Base-by-base conservation (phyloP, 352 stramenopile genomes). In the Pythium aphanidermatum region DNA sequence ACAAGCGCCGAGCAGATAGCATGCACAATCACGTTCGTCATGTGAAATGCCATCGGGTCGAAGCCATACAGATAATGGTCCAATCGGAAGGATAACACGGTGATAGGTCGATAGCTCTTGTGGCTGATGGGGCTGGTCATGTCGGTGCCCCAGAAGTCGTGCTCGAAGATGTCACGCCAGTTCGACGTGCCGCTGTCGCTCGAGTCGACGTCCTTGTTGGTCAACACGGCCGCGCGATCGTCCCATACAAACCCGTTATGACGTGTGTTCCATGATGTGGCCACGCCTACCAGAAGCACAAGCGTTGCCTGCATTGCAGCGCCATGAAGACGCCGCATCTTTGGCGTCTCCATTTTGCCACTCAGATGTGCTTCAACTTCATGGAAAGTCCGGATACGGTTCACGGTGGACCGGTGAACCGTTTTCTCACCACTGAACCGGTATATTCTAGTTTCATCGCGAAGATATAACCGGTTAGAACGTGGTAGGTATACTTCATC, bases 31-130 rank as follows among this genome's bases (percentile, higher is more conserved):
- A 87, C 63, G 52, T 97, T 97, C 13, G 65, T 68, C 12, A 70
- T 45, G 51, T 97, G 86, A 54, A 84, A 95, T 6, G 59, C 58
- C 14, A 40, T 58, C 7, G 79, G 44, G 29, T 85, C 65, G 24
- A 73, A 58, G 19, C 65, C 81, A 16, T 58, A 31, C 33, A 78
- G 24, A 3, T 49, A 40, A 27, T 79, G 59, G 43, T 94, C 80
- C 31, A 80, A 63, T 2, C 76, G 67, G 48, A 95, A 93, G 25
- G 69, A 76, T 13, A 92, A 60, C 17, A 92, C 66, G 13, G 86
- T 84, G 28, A 96, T 45, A 13, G 88, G 88, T 0, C 88, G 69
- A 51, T 80, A 97, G 55, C 83, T 95, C 67, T 96, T 96, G 68
- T 97, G 88, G 44, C 70, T 91, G 11, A 49, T 46, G 1, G 35